Base-by-base conservation (phyloP, 106 monocot genomes). In the Dioscorea zingiberensis region DNA sequence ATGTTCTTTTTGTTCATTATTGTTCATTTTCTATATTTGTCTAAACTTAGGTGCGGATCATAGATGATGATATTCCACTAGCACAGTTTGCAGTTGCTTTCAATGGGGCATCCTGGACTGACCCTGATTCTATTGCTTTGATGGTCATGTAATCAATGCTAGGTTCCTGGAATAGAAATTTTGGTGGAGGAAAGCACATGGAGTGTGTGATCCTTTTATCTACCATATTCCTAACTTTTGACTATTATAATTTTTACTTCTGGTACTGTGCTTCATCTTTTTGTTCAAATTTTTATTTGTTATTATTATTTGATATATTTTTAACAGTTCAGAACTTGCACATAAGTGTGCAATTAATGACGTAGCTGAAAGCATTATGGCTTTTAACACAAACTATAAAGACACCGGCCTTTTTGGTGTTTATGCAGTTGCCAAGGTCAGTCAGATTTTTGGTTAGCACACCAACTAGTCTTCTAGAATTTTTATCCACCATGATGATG, bases 71-170 rank as follows among this genome's bases (percentile, higher is more conserved):
- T 62, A 54, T 84, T 53, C 88, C 83, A 16, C 73, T 92, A 68
- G 92, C 92, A 28, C 88, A 98, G 73, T 89, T 98, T 84, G 86
- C 81, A 16, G 82, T 98, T 65, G 98, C 98, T 48, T 98, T 98
- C 58, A 76, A 61, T 53, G 98, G 93, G 48, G 98, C 86, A 48
- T 79, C 98, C 17, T 89, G 88, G 86, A 82, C 86, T 32, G 93
- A 98, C 82, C 93, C 98, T 47, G 86, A 93, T 78, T 93, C 89
- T 24, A 80, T 98, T 82, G 80, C 98, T 73, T 76, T 98, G 73
- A 98, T 93, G 98, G 98, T 98, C 59, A 93, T 98, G 84, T 89
- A 98, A 64, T 55, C 89, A 49, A 89, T 93, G 84, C 73, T 93
- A 28, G 98, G 93, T 59, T 89, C 93, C 66, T 98, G 93, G 88